Percentiles rank a stretch among this genome's conserved stretches.
These are phyloP conservation scores for Paramecium bursaria DNA, from an alignment of 73 alveolate genomes.

Conservation along the genomic window DNA sequence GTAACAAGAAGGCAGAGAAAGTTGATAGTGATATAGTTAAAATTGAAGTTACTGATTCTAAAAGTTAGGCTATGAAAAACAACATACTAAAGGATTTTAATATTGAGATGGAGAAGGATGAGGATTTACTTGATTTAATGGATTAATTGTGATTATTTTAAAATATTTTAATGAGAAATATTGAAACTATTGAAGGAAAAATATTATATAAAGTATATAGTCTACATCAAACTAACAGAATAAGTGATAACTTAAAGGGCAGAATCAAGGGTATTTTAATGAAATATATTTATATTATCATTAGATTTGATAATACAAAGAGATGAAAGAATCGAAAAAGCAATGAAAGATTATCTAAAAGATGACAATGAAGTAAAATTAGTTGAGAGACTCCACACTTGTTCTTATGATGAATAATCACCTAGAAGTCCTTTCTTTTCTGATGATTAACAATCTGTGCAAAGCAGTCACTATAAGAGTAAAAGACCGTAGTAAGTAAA, in stretches of 20 bases:
- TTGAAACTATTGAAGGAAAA: slow-evolving; percentile 26
- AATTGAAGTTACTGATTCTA: background rate
- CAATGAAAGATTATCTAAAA: slow-evolving; percentile 28
- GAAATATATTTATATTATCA: too few species aligned
- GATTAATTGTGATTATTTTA: too few species aligned
- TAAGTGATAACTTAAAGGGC: slow-evolving; percentile 3
- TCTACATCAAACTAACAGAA: background rate
- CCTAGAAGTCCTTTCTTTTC: slow-evolving; percentile 14
- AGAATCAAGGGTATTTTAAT: slow-evolving; percentile 6
- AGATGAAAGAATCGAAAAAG: slow-evolving; percentile 27
- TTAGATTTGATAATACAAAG: slow-evolving; percentile 16
- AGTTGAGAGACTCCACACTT: slow-evolving; percentile 2
- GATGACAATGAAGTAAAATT: slow-evolving; percentile 1
- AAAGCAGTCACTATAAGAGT: slow-evolving; percentile 10
- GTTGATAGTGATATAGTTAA: background rate
- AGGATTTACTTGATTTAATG: slow-evolving; percentile 17
- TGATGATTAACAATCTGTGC: background rate
- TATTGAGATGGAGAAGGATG: background rate
- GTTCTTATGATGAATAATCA: slow-evolving; percentile 15
- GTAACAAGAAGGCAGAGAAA: background rate
- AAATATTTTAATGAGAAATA: slow-evolving; percentile 2
- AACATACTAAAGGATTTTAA: slow-evolving; percentile 2
- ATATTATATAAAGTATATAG: slow-evolving; percentile 40
- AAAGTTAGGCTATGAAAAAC: background rate
- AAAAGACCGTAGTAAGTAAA: slow-evolving; percentile 23